These are phyloP conservation scores for Vickermania spadyakhi DNA, from an alignment of 208 protist species.

Conservation along the genomic window DNA sequence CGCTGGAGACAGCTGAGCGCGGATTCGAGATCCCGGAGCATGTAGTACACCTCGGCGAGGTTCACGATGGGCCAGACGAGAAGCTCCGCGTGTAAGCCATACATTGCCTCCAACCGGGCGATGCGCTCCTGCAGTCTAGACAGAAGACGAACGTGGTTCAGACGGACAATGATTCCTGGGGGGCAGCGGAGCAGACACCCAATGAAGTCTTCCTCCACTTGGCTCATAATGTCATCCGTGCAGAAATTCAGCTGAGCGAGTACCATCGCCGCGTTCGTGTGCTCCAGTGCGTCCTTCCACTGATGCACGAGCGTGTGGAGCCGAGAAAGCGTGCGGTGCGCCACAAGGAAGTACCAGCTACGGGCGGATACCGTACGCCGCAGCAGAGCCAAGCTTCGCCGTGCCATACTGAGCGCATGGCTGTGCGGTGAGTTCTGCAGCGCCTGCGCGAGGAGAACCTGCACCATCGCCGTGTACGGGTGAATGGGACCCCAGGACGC, in stretches of 20 bases:
- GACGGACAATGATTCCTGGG: slow-evolving; percentile 13
- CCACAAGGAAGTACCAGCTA: slow-evolving; percentile 17
- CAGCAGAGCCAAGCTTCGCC: slow-evolving; percentile 21
- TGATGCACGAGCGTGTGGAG: slow-evolving; percentile 11
- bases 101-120: slow-evolving; percentile 3
- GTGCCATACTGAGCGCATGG: slow-evolving; percentile 19
- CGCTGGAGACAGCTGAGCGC: slow-evolving; percentile 24
- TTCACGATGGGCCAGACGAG: slow-evolving; percentile 33
- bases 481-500: slow-evolving; percentile 31
- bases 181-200: slow-evolving; percentile 31
- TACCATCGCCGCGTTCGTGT: slow-evolving; percentile 41
- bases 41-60: slow-evolving; percentile 41
- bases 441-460: slow-evolving; percentile 25
- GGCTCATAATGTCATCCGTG: slow-evolving; percentile 12
- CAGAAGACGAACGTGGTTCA: slow-evolving; percentile 18
- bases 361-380: slow-evolving; percentile 17
- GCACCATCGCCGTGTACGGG: slow-evolving; percentile 21
- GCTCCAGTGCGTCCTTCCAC: slow-evolving; percentile 34
- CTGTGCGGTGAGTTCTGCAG: slow-evolving; percentile 13
- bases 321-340: slow-evolving; percentile 14
- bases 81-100: slow-evolving; percentile 17
- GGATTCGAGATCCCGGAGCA: slow-evolving; percentile 17
- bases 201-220: slow-evolving; percentile 26
- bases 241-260: slow-evolving; percentile 25
- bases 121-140: slow-evolving; percentile 16